Conservation (phyloP, 2,329 filamentous ascomycete species). For the Xylariaceae sp. region DNA sequence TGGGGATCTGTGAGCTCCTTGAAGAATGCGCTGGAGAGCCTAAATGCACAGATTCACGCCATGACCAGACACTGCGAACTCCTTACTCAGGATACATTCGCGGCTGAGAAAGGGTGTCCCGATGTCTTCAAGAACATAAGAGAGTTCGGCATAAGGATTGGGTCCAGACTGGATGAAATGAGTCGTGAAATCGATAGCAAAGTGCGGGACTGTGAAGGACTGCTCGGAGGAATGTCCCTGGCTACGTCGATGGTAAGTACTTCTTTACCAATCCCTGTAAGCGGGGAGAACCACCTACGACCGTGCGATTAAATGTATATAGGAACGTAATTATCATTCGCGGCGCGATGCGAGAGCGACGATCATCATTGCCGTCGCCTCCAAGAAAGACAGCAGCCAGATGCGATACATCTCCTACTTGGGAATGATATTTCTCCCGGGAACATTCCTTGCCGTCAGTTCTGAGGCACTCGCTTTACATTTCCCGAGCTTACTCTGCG, state of each 20-base stretch:
- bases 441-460: conserved; percentile 20
- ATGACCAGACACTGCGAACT: conserved; percentile 6
- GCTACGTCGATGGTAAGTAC: conserved; percentile 15
- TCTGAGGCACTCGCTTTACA: no score
- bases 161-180: conserved; percentile 11
- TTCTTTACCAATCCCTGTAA: no score
- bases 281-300: neutral
- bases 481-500: neutral
- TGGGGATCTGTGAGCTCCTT: conserved; percentile 14
- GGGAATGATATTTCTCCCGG: conserved; percentile 20
- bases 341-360: conserved; percentile 9
- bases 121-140: neutral
- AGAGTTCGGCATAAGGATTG: conserved; percentile 4
- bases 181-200: conserved; percentile 13
- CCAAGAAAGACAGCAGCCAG: conserved; percentile 15
- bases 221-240: conserved; percentile 11
- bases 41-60: conserved; percentile 6
- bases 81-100: neutral
- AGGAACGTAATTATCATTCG: conserved; percentile 19
- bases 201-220: conserved; percentile 4
- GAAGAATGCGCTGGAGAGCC: conserved; percentile 14
- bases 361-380: conserved; percentile 12
- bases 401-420: conserved; percentile 14
- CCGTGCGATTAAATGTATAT: neutral
- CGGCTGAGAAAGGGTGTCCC: neutral